Evolutionary conservation across 768 basidiomycete genomes (phyloP), one percentile per base, ranked within the genome.

Genomic region (Mrakia gelida): DNA sequence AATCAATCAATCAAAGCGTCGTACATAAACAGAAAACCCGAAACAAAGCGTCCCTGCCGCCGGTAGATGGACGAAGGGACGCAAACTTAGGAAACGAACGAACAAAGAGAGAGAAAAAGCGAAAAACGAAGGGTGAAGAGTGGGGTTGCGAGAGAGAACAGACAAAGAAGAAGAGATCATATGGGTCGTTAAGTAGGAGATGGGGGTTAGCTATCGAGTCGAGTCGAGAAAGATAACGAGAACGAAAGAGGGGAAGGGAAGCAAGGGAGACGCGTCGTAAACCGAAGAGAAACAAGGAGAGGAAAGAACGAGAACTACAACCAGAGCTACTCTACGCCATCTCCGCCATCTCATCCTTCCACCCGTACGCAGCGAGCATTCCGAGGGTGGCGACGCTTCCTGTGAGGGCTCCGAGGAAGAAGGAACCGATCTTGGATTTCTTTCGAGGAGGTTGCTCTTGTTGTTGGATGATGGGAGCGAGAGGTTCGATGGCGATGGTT

Each of bases 341-440:
- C 38, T 45, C 21, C 1, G 18, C 67, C 67, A 34, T 23, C 38
- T 70, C 67, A 41, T 70, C 67, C 41, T 38, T 70, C 67, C 67
- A 70, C 6, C 67, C 67, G 41, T 70, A 70, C 41, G 67, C 67
- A 6, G 67, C 67, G 67, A 70, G 67, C 18, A 38, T 38, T n/a
- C 67, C 67, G 38, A 70, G 34, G 41, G 67, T 70, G 8, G 67
- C 67, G 38, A 70, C 67, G 67, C 34, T 41, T 18, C 67, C 67
- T 23, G 67, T 41, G 38, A 70, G 67, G 23, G 67, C 67, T 70
- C 67, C 67, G 67, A 70, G 67, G 23, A 70, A 41, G 38, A 70
- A 70, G 34, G 67, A 41, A 1, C 67, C 67, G 67, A 70, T 8
- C 11, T 18, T 16, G 26, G 67, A 34, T 8, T 43, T 70, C 38